A percentile compares a stretch with the other conserved stretches of the same genome.
Evolutionary conservation across 108 stramenopile species (phyloP).

Genomic region (Mediolabrus comicus): DNA sequence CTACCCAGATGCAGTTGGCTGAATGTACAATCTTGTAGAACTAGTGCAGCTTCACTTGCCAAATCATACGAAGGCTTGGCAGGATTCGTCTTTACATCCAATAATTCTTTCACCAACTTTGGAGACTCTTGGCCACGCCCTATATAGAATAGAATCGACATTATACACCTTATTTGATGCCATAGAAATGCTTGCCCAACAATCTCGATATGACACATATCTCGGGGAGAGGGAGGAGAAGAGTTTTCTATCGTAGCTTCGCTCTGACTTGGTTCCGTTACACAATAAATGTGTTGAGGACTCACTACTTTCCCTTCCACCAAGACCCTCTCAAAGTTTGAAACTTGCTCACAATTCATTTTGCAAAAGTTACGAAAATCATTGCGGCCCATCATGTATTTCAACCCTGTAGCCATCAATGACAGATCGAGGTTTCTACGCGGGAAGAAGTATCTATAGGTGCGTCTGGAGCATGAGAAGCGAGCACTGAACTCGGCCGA

Average conservation of each 20-base stretch:
- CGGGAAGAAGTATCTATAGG: slow-evolving; percentile 95
- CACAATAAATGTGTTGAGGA: slow-evolving; percentile 17
- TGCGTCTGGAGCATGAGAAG: slow-evolving; percentile 81
- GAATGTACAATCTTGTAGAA: slow-evolving; percentile 90
- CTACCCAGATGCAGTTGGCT: slow-evolving; percentile 65
- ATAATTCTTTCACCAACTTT: slow-evolving; percentile 65
- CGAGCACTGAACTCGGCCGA: slow-evolving; percentile 92
- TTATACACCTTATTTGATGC: slow-evolving; percentile 98
- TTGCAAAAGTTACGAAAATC: slow-evolving; percentile 99
- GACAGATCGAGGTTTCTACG: slow-evolving; percentile 65
- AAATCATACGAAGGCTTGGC: slow-evolving; percentile 94
- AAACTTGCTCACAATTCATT: slow-evolving; percentile 93
- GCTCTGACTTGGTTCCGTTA: neutral
- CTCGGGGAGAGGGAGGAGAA: slow-evolving; percentile 14
- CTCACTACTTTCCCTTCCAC: slow-evolving; percentile 54
- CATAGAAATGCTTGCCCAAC: slow-evolving; percentile 95
- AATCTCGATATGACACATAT: slow-evolving; percentile 82
- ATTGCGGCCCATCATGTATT: slow-evolving; percentile 83
- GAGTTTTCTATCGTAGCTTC: neutral
- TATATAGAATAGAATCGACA: slow-evolving; percentile 88
- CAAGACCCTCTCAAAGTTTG: slow-evolving; percentile 86
- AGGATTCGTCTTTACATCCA: slow-evolving; percentile 82
- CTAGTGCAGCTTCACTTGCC: slow-evolving; percentile 88
- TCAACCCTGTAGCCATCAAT: slow-evolving; percentile 72
- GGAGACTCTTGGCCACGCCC: slow-evolving; percentile 88